Evolutionary conservation across 2,329 filamentous ascomycete genomes (phyloP).

Genomic region (Trichoderma lentiforme): DNA sequence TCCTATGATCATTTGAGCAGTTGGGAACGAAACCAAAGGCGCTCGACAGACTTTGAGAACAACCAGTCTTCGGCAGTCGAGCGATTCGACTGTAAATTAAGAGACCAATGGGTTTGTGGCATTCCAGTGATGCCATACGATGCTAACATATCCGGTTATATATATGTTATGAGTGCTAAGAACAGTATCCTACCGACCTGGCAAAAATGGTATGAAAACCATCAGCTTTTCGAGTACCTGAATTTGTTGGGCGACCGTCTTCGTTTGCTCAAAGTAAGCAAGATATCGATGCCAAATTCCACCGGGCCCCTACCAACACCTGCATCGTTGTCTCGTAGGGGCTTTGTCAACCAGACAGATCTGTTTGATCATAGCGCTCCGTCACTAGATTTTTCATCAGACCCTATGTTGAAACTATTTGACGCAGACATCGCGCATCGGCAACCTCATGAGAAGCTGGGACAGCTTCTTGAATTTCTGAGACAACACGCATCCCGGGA

Average conservation of each 20-base stretch:
- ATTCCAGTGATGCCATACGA: not conserved
- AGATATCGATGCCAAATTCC: not conserved
- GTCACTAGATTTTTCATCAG: not conserved
- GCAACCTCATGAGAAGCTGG: not conserved
- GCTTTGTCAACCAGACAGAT: not conserved
- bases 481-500: not conserved
- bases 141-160: rapidly evolving
- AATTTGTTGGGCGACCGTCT: not conserved
- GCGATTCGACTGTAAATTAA: not conserved
- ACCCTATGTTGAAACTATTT: not conserved
- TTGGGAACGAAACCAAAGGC: not conserved
- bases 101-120: not conserved
- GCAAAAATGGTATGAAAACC: not conserved
- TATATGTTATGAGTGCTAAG: not conserved
- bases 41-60: not conserved
- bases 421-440: rapidly evolving
- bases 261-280: not conserved
- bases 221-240: not conserved
- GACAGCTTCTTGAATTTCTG: not conserved
- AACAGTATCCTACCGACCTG: not conserved
- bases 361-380: not conserved
- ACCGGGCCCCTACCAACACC: not conserved
- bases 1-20: not conserved
- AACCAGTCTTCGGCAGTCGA: not conserved
- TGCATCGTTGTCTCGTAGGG: not conserved